A percentile compares a stretch with the other conserved stretches of the same genome.
Evolutionary conservation across 1,284 basidiomycete genomes (phyloP).

Genomic region (Cystobasidium slooffiae): DNA sequence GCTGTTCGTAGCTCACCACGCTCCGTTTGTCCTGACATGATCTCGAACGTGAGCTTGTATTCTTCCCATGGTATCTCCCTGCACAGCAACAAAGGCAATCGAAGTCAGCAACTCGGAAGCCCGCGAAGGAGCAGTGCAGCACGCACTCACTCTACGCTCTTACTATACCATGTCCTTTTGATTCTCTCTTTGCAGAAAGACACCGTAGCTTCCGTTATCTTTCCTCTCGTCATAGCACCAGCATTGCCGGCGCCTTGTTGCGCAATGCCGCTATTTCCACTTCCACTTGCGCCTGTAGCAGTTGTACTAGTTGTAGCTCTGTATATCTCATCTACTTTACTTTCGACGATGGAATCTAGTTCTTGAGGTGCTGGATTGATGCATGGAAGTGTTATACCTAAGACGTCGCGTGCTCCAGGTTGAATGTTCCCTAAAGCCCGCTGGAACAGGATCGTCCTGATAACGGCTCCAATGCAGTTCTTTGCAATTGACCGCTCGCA

Average conservation of each 20-base stretch:
- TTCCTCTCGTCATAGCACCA: background rate
- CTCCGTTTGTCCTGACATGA: conserved; percentile 37
- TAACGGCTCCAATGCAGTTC: conserved; percentile 26
- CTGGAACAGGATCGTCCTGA: conserved; percentile 41
- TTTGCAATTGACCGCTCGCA: conserved; percentile 38
- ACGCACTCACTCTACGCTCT: conserved; percentile 34
- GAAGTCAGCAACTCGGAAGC: background rate
- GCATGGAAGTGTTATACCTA: conserved; percentile 33
- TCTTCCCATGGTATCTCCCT: conserved; percentile 43
- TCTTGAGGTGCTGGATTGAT: conserved; percentile 19
- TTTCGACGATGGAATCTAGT: conserved; percentile 24
- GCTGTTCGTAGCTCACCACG: conserved; percentile 9
- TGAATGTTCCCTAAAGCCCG: conserved; percentile 38
- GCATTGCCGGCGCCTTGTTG: background rate
- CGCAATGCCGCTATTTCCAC: background rate
- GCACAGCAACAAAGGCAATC: background rate
- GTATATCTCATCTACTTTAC: conserved; percentile 30
- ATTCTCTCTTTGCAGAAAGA: conserved; percentile 39
- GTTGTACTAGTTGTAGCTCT: conserved; percentile 7
- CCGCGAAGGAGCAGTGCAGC: background rate
- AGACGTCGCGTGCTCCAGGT: conserved; percentile 33
- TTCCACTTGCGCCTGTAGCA: background rate
- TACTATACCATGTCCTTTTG: conserved; percentile 41
- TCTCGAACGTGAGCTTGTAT: conserved; percentile 33
- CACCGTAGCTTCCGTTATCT: conserved; percentile 14